A percentile compares a stretch with the other conserved stretches of the same genome.
These are phyloP conservation scores for Umbelopsis sp. DNA, from an alignment of 192 early-diverging fungal genomes.

Conservation along the genomic window DNA sequence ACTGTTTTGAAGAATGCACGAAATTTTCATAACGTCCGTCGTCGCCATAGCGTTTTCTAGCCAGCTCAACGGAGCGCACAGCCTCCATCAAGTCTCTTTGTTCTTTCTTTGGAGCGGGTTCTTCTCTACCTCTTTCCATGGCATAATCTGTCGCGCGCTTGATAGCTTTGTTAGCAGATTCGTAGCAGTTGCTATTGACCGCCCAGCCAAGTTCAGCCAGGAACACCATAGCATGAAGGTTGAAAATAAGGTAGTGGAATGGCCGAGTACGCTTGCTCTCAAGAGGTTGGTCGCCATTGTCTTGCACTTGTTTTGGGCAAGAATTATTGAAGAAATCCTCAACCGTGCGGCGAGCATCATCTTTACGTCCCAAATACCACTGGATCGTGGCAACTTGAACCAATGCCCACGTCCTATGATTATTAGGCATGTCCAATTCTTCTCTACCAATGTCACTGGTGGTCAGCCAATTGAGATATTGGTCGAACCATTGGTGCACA, in stretches of 20 bases:
- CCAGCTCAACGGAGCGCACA: slow-evolving; percentile 24
- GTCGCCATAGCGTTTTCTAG: slow-evolving; percentile 13
- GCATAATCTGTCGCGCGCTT: slow-evolving; percentile 28
- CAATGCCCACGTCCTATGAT: slow-evolving; percentile 39
- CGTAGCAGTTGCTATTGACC: slow-evolving; percentile 2
- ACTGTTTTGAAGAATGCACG: not conserved
- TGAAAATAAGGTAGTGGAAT: slow-evolving; percentile 42
- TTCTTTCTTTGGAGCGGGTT: slow-evolving; percentile 14
- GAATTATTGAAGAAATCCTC: slow-evolving; percentile 18
- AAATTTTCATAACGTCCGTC: slow-evolving; percentile 19
- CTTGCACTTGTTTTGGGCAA: slow-evolving; percentile 27
- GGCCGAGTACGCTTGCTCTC: slow-evolving; percentile 37
- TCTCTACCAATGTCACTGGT: slow-evolving; percentile 29
- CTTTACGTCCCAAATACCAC: slow-evolving; percentile 17
- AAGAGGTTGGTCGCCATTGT: slow-evolving; percentile 39
- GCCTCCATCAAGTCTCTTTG: slow-evolving; percentile 28
- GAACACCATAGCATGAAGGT: slow-evolving; percentile 38
- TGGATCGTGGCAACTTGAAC: slow-evolving; percentile 38
- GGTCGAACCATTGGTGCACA: slow-evolving; percentile 26
- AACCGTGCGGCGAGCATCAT: slow-evolving; percentile 20
- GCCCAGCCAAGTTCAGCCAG: slow-evolving; percentile 14
- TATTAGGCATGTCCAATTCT: slow-evolving; percentile 27
- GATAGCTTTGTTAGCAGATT: slow-evolving; percentile 10
- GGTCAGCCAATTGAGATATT: slow-evolving; percentile 39
- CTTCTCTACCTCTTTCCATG: not conserved